Conservation (phyloP, 2,329 filamentous ascomycete genomes). For the Gaeumannomyces tritici region DNA sequence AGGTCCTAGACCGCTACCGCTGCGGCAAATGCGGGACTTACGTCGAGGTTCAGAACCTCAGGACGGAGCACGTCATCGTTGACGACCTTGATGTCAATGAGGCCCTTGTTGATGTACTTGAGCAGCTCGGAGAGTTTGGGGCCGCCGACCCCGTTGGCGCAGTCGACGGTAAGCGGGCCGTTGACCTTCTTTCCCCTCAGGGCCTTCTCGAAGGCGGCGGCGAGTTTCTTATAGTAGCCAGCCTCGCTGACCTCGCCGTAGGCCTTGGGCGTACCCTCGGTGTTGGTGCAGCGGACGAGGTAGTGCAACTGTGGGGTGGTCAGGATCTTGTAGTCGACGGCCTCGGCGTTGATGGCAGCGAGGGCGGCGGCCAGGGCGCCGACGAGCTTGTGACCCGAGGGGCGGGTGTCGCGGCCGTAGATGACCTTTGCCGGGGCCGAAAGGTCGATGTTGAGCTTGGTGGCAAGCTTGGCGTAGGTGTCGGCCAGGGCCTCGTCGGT, state of each 20-base stretch:
- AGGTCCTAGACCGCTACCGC: background rate
- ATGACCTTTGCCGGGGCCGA: conserved; percentile 67
- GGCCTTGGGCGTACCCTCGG: conserved; percentile 72
- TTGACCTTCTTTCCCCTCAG: conserved; percentile 67
- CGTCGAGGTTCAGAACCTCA: conserved; percentile 80
- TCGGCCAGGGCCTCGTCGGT: conserved; percentile 66
- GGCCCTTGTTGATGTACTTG: conserved; percentile 64
- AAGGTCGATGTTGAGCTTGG: conserved; percentile 67
- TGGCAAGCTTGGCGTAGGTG: conserved; percentile 66
- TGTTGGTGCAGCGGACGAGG: conserved; percentile 89
- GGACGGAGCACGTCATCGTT: conserved; percentile 91
- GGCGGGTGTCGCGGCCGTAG: conserved; percentile 85
- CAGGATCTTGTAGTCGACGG: conserved; percentile 78
- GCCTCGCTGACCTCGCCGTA: conserved; percentile 85
- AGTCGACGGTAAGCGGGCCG: conserved; percentile 77
- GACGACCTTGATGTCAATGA: conserved; percentile 70
- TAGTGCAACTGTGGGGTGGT: conserved; percentile 99
- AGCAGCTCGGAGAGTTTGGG: conserved; percentile 82
- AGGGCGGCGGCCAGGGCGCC: conserved; percentile 71
- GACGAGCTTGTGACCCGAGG: conserved; percentile 79
- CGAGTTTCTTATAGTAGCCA: conserved; percentile 92
- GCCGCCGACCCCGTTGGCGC: conserved; percentile 92
- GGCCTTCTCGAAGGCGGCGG: conserved; percentile 72
- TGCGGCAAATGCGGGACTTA: conserved; percentile 28
- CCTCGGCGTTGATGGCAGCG: conserved; percentile 63